phyloP scores from a whole-genome alignment of 1,284 basidiomycete genomes.

The Fomitopsis pinicola region DNA sequence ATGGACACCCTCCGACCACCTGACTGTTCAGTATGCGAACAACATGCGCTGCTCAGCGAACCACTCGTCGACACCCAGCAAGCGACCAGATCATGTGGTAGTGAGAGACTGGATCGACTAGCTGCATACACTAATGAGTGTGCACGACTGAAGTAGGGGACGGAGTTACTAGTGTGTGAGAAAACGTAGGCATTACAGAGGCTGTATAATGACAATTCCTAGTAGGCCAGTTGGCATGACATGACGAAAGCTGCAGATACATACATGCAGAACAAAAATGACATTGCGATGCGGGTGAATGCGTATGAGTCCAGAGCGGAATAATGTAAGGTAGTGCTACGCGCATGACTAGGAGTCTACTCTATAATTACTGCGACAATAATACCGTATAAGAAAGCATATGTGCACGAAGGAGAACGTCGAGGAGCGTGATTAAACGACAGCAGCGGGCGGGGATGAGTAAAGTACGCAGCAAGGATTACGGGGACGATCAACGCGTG shows the following conservation, averaged over 20 bases:
- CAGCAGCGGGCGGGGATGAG: neutral
- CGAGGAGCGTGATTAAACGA: conserved; percentile 5
- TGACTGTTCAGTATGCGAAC: no score
- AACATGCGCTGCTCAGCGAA: no score
- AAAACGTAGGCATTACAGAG: neutral
- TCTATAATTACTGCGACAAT: conserved; percentile 7
- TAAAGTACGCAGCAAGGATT: conserved; percentile 19
- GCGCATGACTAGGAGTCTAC: neutral
- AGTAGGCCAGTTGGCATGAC: neutral
- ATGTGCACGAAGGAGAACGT: neutral
- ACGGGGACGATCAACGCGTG: conserved; percentile 21
- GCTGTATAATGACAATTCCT: neutral
- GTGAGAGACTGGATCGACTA: no score
- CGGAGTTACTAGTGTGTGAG: no score
- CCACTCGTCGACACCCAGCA: no score
- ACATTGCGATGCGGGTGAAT: conserved; percentile 4
- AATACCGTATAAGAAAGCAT: conserved; percentile 3
- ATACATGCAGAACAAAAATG: conserved; percentile 7
- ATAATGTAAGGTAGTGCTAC: conserved; percentile 6
- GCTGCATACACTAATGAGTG: no score
- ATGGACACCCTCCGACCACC: no score
- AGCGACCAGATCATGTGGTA: no score
- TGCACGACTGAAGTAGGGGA: neutral
- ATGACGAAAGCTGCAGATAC: conserved; percentile 3
- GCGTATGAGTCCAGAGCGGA: conserved; percentile 2